Evolutionary conservation across 2,329 filamentous ascomycete species (phyloP), one percentile per base, ranked within the genome.

Genomic region (Pyrenochaeta sp.): DNA sequence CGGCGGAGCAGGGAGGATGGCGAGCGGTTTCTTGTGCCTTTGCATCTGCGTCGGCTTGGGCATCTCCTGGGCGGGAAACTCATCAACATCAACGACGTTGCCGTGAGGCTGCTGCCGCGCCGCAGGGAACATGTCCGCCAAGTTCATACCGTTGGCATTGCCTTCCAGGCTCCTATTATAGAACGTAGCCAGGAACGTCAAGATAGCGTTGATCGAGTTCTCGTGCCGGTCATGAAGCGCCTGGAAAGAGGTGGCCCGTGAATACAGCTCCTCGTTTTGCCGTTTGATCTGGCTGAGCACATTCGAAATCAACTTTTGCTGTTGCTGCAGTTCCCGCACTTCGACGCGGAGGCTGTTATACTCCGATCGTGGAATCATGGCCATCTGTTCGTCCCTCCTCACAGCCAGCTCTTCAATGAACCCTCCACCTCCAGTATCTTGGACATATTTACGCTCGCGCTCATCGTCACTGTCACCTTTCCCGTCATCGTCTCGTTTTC

Each of bases 151-250:
- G 1, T 83, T 80, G 13, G 83, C 86, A 59, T 93, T 88, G 23
- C 92, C 90, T 67, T 96, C 92, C 35, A 99, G 75, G 52, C 90
- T 96, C 63, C 95, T 88, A 52, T 96, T 88, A 74, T 97, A 99
- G 28, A 99, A 93, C 9, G 95, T 97, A 31, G 93, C 94, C 14
- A 99, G 81, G 71, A 99, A 97, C 35, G 92, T 96, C 28, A 99
- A 81, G 51, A 99, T 97, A n/a, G 93, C 93, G 65, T 96, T 97
- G 72, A 99, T 97, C 0, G 93, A 96, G 67, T 93, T 96, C 68
- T 99, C 94, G 64, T 99, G 94, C n/a, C 94, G 86, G 58, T 93
- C 91, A 65, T 97, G 93, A 66, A 96, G 85, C 46, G 84, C 88
- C 71, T 97, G 92, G 67, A 96, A 96, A 44, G 89, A 86, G 30